Base-by-base conservation (phyloP, 495 filamentous ascomycete genomes). In the Podospora conica region DNA sequence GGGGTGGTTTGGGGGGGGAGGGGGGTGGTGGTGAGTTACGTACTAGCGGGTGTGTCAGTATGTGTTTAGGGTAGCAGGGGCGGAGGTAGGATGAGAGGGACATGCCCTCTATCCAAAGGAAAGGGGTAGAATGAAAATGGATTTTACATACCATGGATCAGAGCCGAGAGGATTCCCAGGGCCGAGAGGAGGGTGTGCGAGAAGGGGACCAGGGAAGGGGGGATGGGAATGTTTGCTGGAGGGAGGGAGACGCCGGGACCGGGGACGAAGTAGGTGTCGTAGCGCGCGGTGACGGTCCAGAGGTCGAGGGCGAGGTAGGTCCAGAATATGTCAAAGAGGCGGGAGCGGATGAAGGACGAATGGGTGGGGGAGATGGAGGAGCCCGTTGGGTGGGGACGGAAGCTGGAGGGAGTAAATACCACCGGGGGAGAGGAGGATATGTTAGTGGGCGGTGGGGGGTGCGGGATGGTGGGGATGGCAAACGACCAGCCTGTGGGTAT, bases 221-320 rank as follows among this genome's bases (percentile, higher is more conserved):
- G 23, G 3, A 77, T 25, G 0, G 73, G 10, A 87, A 64, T 55
- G n/a, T n/a, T n/a, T n/a, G n/a, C n/a, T n/a, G 64, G 11, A 74
- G 78, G 60, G 54, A 84, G 72, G 73, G 79, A 71, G 65, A 79
- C 9, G 64, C 86, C 78, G n/a, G 79, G 79, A 9, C 81, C 74
- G 75, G 78, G 56, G 72, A 77, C 77, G 77, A 93, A 96, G 81
- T 94, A 96, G 0, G 88, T 86, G 70, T 96, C 92, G 20, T 81
- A 79, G 65, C 88, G 87, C 71, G 90, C 86, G 56, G 87, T 56
- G 9, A 85, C 76, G 72, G 90, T 90, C 56, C 89, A 73, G 40
- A 85, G 29, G 72, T 96, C 92, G 21, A 93, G 77, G 40, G 81
- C 27, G 28, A 95, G 70, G 71, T 89, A 93, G 71, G 78, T 72